phyloP scores from a whole-genome alignment of 176 grass and related monocot genomes.

The Calamus simplicifolius region DNA sequence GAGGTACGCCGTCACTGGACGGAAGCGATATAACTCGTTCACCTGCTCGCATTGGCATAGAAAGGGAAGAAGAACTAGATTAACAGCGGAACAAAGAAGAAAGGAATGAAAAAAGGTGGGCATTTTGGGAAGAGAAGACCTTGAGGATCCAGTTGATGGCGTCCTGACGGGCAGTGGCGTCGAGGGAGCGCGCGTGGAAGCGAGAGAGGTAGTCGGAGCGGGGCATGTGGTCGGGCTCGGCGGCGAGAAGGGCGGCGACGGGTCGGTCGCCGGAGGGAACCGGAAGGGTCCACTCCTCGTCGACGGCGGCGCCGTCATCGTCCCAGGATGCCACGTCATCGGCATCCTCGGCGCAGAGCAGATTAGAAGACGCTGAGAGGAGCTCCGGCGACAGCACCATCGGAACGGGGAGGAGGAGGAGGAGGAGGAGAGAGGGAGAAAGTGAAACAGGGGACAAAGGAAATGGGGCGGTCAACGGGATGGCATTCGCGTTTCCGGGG shows the following conservation, averaged over 20 bases:
- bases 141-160: conserved; percentile 42
- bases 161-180: conserved; percentile 27
- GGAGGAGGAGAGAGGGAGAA: not conserved
- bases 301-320: not conserved
- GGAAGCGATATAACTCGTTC: conserved; percentile 32
- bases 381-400: conserved; percentile 10
- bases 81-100: not conserved
- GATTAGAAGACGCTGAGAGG: conserved; percentile 17
- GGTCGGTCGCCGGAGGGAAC: not conserved
- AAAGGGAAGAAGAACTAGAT: not conserved
- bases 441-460: too few relatives aligned
- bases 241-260: conserved; percentile 17
- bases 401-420: not conserved
- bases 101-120: not conserved
- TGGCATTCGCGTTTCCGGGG: not conserved
- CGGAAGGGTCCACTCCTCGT: conserved; percentile 2
- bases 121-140: not conserved
- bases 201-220: conserved; percentile 28
- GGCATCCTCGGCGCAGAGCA: conserved; percentile 39
- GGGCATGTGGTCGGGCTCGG: conserved; percentile 26
- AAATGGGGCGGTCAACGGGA: too few relatives aligned
- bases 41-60: not conserved
- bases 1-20: conserved; percentile 32
- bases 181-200: conserved; percentile 18
- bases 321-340: conserved; percentile 26